Conservation (phyloP, 495 filamentous ascomycete species). For the Choiromyces venosus region DNA sequence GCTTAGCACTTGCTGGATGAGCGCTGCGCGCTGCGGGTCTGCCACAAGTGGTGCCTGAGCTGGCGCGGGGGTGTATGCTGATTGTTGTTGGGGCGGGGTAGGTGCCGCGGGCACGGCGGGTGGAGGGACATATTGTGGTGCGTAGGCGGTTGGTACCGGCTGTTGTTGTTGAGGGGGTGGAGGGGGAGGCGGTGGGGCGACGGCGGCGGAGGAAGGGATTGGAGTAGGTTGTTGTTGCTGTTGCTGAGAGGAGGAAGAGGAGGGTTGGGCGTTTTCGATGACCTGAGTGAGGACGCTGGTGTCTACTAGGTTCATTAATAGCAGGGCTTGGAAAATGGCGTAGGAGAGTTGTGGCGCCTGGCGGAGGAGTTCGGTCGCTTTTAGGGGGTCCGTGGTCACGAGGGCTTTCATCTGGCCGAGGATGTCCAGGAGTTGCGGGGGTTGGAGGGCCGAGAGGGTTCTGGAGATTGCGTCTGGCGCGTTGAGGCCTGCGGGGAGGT, state of each 20-base stretch:
- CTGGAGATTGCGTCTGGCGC: constrained; percentile 86
- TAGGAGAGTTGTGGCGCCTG: constrained; percentile 91
- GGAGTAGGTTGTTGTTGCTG: no score
- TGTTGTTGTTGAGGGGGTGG: constrained; percentile 14
- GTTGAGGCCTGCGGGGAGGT: constrained; percentile 70
- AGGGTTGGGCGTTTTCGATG: constrained; percentile 31
- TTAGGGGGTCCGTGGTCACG: constrained; percentile 68
- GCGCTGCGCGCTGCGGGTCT: constrained; percentile 31
- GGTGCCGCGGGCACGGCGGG: constrained; percentile 27
- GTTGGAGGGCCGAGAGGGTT: constrained; percentile 76
- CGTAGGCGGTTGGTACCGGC: constrained; percentile 10
- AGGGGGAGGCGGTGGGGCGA: constrained; percentile 27
- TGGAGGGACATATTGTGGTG: constrained; percentile 22
- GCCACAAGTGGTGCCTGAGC: constrained; percentile 14
- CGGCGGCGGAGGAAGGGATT: constrained; percentile 1
- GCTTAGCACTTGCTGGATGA: constrained; percentile 41
- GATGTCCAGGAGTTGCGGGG: constrained; percentile 87
- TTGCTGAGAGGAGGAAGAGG: constrained; percentile 4
- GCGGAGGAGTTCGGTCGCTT: constrained; percentile 78
- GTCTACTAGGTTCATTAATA: constrained; percentile 89
- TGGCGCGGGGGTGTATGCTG: constrained; percentile 10
- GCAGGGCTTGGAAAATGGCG: constrained; percentile 89
- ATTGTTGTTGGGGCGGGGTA: constrained; percentile 20
- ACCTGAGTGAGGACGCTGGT: constrained; percentile 41
- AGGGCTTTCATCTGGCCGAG: constrained; percentile 91